These are phyloP conservation scores for Microsporum ferrugineum DNA, from an alignment of 2,329 filamentous ascomycete genomes.

Conservation along the genomic window DNA sequence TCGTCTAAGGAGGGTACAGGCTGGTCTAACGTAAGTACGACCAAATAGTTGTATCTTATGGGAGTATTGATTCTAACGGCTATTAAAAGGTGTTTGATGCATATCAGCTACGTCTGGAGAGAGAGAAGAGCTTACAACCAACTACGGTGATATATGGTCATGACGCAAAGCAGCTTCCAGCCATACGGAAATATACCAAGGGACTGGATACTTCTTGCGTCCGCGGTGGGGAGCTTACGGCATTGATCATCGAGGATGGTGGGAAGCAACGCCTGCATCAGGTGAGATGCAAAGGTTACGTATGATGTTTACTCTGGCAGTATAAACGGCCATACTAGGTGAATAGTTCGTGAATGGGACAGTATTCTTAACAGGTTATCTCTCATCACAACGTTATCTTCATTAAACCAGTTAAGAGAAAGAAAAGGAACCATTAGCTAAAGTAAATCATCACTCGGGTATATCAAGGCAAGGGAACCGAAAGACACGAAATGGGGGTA, in stretches of 20 bases:
- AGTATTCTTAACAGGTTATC: neutral
- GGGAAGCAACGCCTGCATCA: constrained; percentile 33
- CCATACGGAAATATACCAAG: constrained; percentile 58
- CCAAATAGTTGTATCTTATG: constrained; percentile 5
- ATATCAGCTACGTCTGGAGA: constrained; percentile 25
- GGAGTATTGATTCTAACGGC: neutral
- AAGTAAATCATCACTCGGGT: neutral
- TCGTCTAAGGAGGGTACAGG: constrained; percentile 42
- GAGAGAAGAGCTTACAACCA: constrained; percentile 23
- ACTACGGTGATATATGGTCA: constrained; percentile 79
- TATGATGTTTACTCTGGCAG: neutral
- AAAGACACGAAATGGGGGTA: neutral
- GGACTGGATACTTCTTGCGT: constrained; percentile 80
- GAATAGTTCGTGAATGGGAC: neutral
- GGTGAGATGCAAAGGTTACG: constrained; percentile 29
- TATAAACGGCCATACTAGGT: neutral
- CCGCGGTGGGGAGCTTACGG: constrained; percentile 62
- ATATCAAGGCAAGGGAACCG: neutral
- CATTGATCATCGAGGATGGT: constrained; percentile 57
- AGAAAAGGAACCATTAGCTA: neutral
- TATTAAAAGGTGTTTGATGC: constrained; percentile 40
- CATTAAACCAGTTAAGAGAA: neutral
- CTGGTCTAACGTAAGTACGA: constrained; percentile 49
- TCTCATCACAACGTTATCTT: neutral
- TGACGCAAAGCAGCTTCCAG: constrained; percentile 62